Evolutionary conservation across 352 stramenopile genomes (phyloP).

Genomic region (Globisporangium spinosum): DNA sequence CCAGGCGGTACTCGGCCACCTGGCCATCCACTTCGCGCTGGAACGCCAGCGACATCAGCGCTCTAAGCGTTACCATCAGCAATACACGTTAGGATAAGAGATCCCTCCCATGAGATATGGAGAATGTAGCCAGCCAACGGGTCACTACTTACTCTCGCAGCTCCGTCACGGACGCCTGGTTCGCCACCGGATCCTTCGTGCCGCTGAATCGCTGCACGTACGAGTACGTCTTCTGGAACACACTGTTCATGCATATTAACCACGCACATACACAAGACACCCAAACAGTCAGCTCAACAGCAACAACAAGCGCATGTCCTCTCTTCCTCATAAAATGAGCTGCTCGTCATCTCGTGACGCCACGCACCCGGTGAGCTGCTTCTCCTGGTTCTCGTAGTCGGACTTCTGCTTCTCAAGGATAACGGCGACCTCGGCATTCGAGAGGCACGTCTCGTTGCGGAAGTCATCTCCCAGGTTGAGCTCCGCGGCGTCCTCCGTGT

Average conservation of each 20-base stretch:
- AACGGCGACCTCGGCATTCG: constrained; percentile 87
- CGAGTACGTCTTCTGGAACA: constrained; percentile 91
- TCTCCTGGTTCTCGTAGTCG: constrained; percentile 90
- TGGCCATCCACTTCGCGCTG: constrained; percentile 71
- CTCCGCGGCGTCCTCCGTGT: constrained; percentile 89
- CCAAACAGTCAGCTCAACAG: not conserved
- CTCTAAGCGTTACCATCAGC: constrained; percentile 27
- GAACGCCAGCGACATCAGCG: constrained; percentile 83
- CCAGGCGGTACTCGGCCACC: constrained; percentile 71
- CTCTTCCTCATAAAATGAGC: constrained; percentile 1
- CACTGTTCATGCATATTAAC: constrained; percentile 28
- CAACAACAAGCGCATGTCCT: not conserved
- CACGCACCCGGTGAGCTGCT: constrained; percentile 76
- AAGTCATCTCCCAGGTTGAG: constrained; percentile 88
- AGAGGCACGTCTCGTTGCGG: constrained; percentile 86
- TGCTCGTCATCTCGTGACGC: not conserved
- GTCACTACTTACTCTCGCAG: constrained; percentile 71
- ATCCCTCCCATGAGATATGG: not conserved
- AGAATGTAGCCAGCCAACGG: not conserved
- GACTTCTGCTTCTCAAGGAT: constrained; percentile 90
- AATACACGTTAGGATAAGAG: not conserved
- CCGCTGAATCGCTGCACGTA: constrained; percentile 90
- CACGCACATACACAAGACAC: not conserved
- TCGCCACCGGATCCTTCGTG: constrained; percentile 89
- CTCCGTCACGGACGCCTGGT: constrained; percentile 87